Evolutionary conservation across 495 filamentous ascomycete genomes (phyloP), one percentile per base, ranked within the genome.

Genomic region (Penicillium pancosmium): DNA sequence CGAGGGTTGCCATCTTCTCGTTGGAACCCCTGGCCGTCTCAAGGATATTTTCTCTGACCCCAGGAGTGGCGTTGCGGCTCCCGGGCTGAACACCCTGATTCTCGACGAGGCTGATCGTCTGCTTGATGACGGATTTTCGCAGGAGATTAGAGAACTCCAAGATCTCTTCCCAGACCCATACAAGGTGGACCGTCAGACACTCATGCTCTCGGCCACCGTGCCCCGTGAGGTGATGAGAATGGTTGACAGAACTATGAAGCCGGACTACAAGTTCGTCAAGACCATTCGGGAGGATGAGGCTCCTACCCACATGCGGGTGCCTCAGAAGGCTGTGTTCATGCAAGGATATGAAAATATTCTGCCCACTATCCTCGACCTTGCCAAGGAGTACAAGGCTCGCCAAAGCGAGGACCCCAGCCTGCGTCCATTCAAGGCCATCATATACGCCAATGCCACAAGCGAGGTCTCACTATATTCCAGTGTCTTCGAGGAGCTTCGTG

Each of bases 91-190:
- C 50, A 83, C 86, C n/a, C 73, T 98, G 19, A 94, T 97, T 38
- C 80, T 98, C 35, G 94, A 98, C 64, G 94, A 98, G 75, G 95
- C 93, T 1, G 94, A 98, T 73, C 84, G 94, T 43, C 83, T 98
- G 59, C 77, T 98, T 41, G 94, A 98, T 63, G 82, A 90, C 59
- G 95, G 95, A 0, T 98, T 98, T 72, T 78, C 86, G n/a, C 79
- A 80, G 2, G 91, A 91, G 19, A 88, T 98, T 56, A 71, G 82
- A 31, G 71, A 84, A 4, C 96, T 98, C 65, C 77, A 88, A 61
- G 53, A 73, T 0, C 59, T 79, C 10, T 82, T 98, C 12, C 94
- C 94, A 6, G 64, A 81, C 33, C 80, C 80, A 10, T 52, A 65
- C 0, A 71, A 84, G 47, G 80, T 86, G 9, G 83, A 88, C 52